These are phyloP conservation scores for Pilasporangium apinafurcum DNA, from an alignment of 352 stramenopile species.

Conservation along the genomic window DNA sequence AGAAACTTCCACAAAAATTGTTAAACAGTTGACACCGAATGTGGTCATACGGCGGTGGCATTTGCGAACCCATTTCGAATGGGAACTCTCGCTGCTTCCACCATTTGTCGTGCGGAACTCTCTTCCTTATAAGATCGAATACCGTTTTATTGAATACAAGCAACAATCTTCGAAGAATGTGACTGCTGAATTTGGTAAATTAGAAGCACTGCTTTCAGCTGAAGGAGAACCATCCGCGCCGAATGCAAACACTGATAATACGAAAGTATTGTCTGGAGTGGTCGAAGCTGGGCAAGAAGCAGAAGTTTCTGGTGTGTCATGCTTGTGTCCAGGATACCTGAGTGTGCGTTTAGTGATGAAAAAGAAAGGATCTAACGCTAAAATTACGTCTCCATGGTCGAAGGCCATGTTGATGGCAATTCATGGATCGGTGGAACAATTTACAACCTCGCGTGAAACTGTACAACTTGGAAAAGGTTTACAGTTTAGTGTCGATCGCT, in stretches of 20 bases:
- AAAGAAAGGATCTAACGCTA: slow-evolving; percentile 9
- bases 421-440: slow-evolving; percentile 62
- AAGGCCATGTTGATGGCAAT: slow-evolving; percentile 85
- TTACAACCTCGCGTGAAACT: slow-evolving; percentile 57
- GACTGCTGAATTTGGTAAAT: slow-evolving; percentile 43
- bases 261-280: slow-evolving; percentile 33
- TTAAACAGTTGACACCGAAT: slow-evolving; percentile 70
- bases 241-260: slow-evolving; percentile 20
- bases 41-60: slow-evolving; percentile 74
- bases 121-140: slow-evolving; percentile 79
- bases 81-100: slow-evolving; percentile 68
- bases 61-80: slow-evolving; percentile 72
- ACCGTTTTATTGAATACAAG: slow-evolving; percentile 83
- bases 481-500: slow-evolving; percentile 66
- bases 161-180: slow-evolving; percentile 39
- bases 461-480: slow-evolving; percentile 44
- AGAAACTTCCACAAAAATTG: slow-evolving; percentile 62
- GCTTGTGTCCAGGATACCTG: slow-evolving; percentile 65
- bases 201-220: slow-evolving; percentile 46
- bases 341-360: slow-evolving; percentile 49
- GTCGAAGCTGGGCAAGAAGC: slow-evolving; percentile 68
- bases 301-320: slow-evolving; percentile 71
- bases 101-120: slow-evolving; percentile 86
- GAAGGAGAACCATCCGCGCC: slow-evolving; percentile 18
- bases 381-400: slow-evolving; percentile 52